phyloP scores from a whole-genome alignment of 2,329 filamentous ascomycete genomes.

The Cercospora beticola region DNA sequence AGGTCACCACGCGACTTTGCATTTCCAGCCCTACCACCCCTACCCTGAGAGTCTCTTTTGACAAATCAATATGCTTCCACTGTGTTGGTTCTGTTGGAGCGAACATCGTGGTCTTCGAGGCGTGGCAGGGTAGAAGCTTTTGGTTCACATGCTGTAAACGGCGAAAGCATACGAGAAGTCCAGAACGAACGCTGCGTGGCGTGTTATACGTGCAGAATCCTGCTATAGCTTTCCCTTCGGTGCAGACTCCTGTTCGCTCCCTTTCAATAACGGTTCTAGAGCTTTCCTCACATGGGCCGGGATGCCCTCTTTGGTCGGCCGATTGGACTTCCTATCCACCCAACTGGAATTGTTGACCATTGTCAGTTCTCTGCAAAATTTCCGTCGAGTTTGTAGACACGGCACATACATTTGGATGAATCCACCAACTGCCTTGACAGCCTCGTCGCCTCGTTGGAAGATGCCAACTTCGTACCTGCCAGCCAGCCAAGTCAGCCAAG shows the following conservation, averaged over 20 bases:
- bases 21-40: neutral
- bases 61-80: neutral
- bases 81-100: neutral
- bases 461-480: slow-evolving; percentile 77
- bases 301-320: slow-evolving; percentile 68
- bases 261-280: slow-evolving; percentile 34
- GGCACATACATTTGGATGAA: slow-evolving; percentile 26
- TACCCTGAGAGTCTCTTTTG: neutral
- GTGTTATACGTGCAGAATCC: neutral
- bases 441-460: slow-evolving; percentile 71
- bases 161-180: neutral
- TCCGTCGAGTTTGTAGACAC: neutral
- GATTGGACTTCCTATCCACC: slow-evolving; percentile 63
- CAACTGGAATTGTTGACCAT: slow-evolving; percentile 10
- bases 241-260: slow-evolving; percentile 30
- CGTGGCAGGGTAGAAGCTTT: neutral
- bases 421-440: slow-evolving; percentile 62
- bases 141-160: neutral
- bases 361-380: neutral
- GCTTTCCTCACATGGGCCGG: slow-evolving; percentile 53
- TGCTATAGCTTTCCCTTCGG: slow-evolving; percentile 26
- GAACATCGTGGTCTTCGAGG: neutral
- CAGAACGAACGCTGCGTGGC: neutral
- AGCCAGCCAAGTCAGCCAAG: neutral
- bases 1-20: neutral